Conservation (phyloP, 1,139 yeast genomes). For the Zygosaccharomyces sapae region DNA sequence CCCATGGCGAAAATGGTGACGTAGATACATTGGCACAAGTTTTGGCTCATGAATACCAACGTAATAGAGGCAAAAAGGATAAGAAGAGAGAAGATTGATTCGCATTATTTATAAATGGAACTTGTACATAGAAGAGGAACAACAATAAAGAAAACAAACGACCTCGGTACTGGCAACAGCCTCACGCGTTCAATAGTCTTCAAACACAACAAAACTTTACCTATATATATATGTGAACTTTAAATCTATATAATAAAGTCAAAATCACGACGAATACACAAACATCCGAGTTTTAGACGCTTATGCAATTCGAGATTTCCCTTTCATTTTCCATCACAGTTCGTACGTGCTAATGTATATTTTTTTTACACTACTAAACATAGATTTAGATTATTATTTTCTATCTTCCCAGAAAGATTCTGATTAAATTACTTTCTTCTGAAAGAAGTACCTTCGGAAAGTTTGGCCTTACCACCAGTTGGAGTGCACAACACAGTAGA, state of each 20-base stretch:
- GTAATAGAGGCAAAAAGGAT: conserved; percentile 12
- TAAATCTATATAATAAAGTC: not conserved
- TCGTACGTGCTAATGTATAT: conserved; percentile 6
- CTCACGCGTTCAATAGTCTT: not conserved
- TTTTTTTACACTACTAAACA: conserved; percentile 6
- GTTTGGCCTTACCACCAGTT: conserved; percentile 99
- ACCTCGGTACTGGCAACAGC: not conserved
- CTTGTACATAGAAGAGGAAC: not conserved
- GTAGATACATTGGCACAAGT: conserved; percentile 18
- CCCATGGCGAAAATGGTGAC: conserved; percentile 10
- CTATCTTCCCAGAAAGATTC: conserved; percentile 18
- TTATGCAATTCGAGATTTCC: not conserved
- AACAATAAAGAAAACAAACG: not conserved
- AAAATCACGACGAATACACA: conserved; percentile 8
- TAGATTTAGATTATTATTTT: conserved; percentile 9
- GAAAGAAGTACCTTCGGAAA: conserved; percentile 99
- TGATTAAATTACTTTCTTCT: conserved; percentile 79
- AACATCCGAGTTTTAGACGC: not conserved
- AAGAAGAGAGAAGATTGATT: conserved; percentile 9
- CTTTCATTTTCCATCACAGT: not conserved
- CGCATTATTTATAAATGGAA: no score
- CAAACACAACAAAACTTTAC: not conserved
- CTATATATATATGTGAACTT: not conserved
- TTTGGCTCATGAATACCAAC: conserved; percentile 19
- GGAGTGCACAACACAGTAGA: conserved; percentile 98